A percentile compares a stretch with the other conserved stretches of the same genome.
Evolutionary conservation across 345 rosid species (phyloP).

Genomic region (Erodium maritimum): DNA sequence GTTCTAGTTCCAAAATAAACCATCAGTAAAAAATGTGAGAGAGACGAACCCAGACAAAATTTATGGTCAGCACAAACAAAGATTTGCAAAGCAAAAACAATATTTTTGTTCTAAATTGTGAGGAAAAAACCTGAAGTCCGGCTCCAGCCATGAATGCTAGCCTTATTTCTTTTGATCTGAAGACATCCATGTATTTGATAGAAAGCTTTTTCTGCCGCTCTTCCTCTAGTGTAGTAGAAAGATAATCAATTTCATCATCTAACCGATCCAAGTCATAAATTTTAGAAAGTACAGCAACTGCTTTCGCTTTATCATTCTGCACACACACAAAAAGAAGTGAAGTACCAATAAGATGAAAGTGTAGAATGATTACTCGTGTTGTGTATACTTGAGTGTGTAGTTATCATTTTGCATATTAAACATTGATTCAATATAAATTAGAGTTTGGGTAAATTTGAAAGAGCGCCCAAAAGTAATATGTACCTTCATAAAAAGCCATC

Average conservation of each 20-base stretch:
- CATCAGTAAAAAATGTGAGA: not conserved
- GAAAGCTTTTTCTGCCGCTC: constrained; percentile 35
- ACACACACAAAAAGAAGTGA: constrained; percentile 12
- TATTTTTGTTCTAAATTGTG: too few species aligned
- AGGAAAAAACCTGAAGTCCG: constrained; percentile 63
- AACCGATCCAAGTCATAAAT: constrained; percentile 65
- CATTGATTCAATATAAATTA: not conserved
- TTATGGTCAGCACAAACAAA: not conserved
- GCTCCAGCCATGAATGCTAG: constrained; percentile 91
- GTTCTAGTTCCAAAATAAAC: too few species aligned
- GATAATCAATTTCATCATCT: constrained; percentile 75
- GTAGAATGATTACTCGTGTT: not conserved
- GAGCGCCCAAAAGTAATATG: not conserved
- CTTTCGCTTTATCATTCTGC: constrained; percentile 48
- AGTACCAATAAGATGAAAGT: not conserved
- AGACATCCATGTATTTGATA: constrained; percentile 56
- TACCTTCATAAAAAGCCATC: not conserved
- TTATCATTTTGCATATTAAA: not conserved
- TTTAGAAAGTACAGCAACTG: constrained; percentile 43
- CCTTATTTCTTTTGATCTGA: constrained; percentile 66
- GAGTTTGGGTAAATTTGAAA: not conserved
- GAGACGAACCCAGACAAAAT: not conserved
- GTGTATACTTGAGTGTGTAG: too few species aligned
- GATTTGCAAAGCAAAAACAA: not conserved
- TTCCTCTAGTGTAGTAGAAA: constrained; percentile 54